Conservation (phyloP, 805 yeast genomes). For the Pichia rugopelliculosa region DNA sequence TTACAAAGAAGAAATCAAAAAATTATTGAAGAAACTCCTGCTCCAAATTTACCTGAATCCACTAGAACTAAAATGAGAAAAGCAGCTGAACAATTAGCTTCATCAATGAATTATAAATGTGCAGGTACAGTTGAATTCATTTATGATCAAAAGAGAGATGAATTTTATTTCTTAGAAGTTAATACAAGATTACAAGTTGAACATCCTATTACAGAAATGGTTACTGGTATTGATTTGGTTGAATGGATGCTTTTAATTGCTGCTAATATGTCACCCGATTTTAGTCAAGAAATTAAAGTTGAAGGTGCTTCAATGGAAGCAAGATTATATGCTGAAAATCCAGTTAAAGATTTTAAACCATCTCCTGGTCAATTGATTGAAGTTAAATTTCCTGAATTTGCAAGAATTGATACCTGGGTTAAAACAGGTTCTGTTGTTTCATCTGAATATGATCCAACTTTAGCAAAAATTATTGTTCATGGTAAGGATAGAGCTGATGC, state of each 20-base stretch:
- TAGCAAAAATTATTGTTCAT: constrained; percentile 93
- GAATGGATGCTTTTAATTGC: constrained; percentile 96
- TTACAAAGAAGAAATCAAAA: constrained; percentile 96
- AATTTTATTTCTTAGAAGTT: constrained; percentile 91
- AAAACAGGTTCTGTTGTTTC: constrained; percentile 78
- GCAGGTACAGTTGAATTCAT: constrained; percentile 98
- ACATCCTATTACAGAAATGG: constrained; percentile 95
- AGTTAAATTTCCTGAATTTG: constrained; percentile 81
- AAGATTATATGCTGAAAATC: constrained; percentile 93
- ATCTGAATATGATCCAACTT: constrained; percentile 93
- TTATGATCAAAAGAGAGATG: constrained; percentile 78
- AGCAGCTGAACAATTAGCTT: constrained; percentile 79
- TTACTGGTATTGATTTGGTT: constrained; percentile 88
- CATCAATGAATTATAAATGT: constrained; percentile 82
- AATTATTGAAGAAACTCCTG: constrained; percentile 95
- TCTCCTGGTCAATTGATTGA: constrained; percentile 92
- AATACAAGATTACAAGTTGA: constrained; percentile 96
- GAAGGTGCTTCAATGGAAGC: constrained; percentile 96
- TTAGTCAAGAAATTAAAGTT: constrained; percentile 47
- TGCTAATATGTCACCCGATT: constrained; percentile 81
- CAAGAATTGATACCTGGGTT: constrained; percentile 94
- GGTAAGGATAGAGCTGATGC: constrained; percentile 88
- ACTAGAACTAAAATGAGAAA: constrained; percentile 69
- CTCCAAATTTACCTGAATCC: constrained; percentile 80
- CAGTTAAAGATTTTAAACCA: constrained; percentile 89